phyloP scores from a whole-genome alignment of 108 stramenopile species.

The Seminavis robusta region DNA sequence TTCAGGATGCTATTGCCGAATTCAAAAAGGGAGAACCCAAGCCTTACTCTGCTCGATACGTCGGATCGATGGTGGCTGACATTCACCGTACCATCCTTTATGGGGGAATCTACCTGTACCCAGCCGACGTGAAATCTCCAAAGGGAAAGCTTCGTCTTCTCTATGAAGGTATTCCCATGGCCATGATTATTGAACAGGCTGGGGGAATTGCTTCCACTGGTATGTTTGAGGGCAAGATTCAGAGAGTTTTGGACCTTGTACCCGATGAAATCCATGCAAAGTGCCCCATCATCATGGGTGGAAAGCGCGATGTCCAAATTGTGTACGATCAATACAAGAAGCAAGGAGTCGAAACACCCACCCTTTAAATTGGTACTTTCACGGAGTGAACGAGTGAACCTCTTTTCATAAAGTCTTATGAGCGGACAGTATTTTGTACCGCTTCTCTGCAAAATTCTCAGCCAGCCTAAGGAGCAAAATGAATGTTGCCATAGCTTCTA shows the following conservation, averaged over 20 bases:
- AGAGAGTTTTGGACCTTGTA: constrained; percentile 86
- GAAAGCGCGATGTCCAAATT: constrained; percentile 83
- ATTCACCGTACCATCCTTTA: constrained; percentile 99
- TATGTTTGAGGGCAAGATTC: constrained; percentile 88
- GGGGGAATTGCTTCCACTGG: constrained; percentile 97
- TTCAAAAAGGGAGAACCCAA: constrained; percentile 88
- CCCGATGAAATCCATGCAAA: constrained; percentile 94
- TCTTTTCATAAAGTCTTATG: too few relatives aligned
- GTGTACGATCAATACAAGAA: constrained; percentile 80
- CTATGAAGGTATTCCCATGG: constrained; percentile 99
- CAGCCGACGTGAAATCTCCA: constrained; percentile 90
- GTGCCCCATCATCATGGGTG: constrained; percentile 97
- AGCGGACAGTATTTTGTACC: too few relatives aligned
- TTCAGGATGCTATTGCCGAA: constrained; percentile 81
- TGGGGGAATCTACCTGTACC: constrained; percentile 98
- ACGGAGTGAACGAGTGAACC: too few relatives aligned
- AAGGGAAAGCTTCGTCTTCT: constrained; percentile 96
- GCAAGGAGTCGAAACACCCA: constrained; percentile 61
- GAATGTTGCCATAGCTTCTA: too few relatives aligned
- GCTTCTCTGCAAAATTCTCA: too few relatives aligned
- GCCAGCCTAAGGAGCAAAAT: too few relatives aligned
- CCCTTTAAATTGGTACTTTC: constrained; percentile 52
- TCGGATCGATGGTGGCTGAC: constrained; percentile 99
- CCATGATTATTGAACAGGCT: constrained; percentile 96
- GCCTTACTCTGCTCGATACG: constrained; percentile 93